A percentile compares a stretch with the other conserved stretches of the same genome.
phyloP scores from a whole-genome alignment of 1,284 basidiomycete genomes.

The Ceratobasidium sp. region DNA sequence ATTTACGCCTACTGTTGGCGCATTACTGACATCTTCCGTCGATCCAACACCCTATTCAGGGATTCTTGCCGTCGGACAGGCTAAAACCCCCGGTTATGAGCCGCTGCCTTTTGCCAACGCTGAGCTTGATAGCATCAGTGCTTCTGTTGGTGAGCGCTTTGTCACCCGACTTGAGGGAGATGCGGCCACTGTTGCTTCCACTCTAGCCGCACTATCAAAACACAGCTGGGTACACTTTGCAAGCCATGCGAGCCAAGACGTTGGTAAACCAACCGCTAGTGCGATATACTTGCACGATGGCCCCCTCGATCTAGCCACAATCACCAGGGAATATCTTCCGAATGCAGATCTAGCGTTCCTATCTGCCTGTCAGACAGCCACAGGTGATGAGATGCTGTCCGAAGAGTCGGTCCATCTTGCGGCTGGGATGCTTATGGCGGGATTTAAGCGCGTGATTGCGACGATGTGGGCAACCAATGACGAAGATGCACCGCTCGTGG shows the following conservation, averaged over 20 bases:
- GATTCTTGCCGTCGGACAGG: slow-evolving; percentile 11
- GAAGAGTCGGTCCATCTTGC: slow-evolving; percentile 11
- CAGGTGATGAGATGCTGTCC: neutral
- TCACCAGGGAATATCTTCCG: neutral
- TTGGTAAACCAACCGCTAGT: neutral
- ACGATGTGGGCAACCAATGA: slow-evolving; percentile 31
- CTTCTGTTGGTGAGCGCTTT: no score
- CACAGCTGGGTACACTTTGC: slow-evolving; percentile 29
- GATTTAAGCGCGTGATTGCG: slow-evolving; percentile 1
- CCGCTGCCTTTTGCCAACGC: neutral
- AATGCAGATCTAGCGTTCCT: slow-evolving; percentile 40
- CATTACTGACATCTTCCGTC: neutral
- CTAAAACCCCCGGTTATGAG: neutral
- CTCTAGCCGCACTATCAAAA: neutral
- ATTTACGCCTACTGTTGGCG: slow-evolving; percentile 52
- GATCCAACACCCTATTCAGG: neutral
- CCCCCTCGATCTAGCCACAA: neutral
- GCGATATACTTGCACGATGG: slow-evolving; percentile 11
- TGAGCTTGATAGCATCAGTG: neutral
- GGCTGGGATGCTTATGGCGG: slow-evolving; percentile 22
- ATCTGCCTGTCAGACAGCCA: slow-evolving; percentile 18
- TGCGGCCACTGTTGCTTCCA: neutral
- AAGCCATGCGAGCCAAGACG: slow-evolving; percentile 27
- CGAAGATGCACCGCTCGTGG: slow-evolving; percentile 8
- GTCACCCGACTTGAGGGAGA: neutral